Percentiles rank a stretch among this genome's conserved stretches.
These are phyloP conservation scores for Flagelloscypha sp. DNA, from an alignment of 768 basidiomycete species.

Conservation along the genomic window DNA sequence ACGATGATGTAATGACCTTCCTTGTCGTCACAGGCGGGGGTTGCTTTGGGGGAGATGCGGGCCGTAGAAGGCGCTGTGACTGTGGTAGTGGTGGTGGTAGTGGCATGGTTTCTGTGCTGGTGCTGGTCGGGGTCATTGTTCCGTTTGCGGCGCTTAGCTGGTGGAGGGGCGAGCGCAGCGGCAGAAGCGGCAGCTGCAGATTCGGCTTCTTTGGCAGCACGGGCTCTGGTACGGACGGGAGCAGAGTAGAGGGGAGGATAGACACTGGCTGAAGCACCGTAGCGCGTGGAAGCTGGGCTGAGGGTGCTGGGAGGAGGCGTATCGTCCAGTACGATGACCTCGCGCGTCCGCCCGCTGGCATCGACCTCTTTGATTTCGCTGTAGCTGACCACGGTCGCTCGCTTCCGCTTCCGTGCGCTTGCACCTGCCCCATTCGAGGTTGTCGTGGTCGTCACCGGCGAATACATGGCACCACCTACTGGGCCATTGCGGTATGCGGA, in stretches of 20 bases:
- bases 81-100: slow-evolving; percentile 42
- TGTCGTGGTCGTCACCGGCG: too few species aligned
- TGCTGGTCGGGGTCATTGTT: slow-evolving; percentile 65
- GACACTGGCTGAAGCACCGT: slow-evolving; percentile 67
- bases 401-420: slow-evolving; percentile 85
- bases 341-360: slow-evolving; percentile 63
- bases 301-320: slow-evolving; percentile 79
- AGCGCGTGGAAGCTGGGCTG: slow-evolving; percentile 66
- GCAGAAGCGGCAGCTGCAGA: slow-evolving; percentile 64
- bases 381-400: slow-evolving; percentile 75
- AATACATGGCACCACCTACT: too few species aligned
- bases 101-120: slow-evolving; percentile 53
- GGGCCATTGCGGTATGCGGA: too few species aligned
- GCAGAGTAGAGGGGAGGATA: slow-evolving; percentile 70
- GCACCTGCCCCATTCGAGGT: too few species aligned
- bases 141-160: slow-evolving; percentile 78
- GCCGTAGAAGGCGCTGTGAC: slow-evolving; percentile 18
- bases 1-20: slow-evolving; percentile 98
- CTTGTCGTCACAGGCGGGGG: slow-evolving; percentile 86
- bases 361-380: slow-evolving; percentile 86
- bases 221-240: slow-evolving; percentile 75
- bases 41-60: slow-evolving; percentile 53
- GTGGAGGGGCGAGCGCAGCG: slow-evolving; percentile 56
- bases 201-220: slow-evolving; percentile 81
- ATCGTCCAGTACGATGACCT: slow-evolving; percentile 91